Evolutionary conservation across 306 rosid species (phyloP), one percentile per base, ranked within the genome.

Genomic region (Vicia faba): DNA sequence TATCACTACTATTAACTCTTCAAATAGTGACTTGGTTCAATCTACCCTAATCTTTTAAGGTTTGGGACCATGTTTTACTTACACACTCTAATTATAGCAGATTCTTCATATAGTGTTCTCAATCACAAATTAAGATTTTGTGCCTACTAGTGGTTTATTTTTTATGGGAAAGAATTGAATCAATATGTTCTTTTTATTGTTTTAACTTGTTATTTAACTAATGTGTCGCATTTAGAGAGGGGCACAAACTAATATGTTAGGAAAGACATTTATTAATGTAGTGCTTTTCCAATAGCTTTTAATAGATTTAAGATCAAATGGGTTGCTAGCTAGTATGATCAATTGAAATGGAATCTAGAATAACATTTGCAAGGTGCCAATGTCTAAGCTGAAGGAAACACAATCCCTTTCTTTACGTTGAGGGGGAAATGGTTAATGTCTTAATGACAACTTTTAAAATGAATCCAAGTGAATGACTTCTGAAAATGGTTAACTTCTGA

Each of bases 51-150:
- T 69, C 65, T n/a, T 71, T 71, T 67, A 29, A 66, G 76, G 78
- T 75, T 73, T 62, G 87, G 85, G 91, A 74, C 82, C 84, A 75
- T 78, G 10, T 29, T 41, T 26, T 50, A 53, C 79, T 80, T 69
- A 28, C 59, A 57, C 25, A 26, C 69, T 57, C 70, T 78, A 66
- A 78, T 76, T 49, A 18, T 63, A 63, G 16, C 74, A 68, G 36
- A 68, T 69, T 76, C 73, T 68, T 38, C 69, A 55, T 19, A 45
- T 28, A 25, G 18, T 35, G 74, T 51, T 60, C 41, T 51, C 11
- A 44, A 60, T 64, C 62, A 72, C 62, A 50, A 5, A 29, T 65
- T 49, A 6, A 78, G 78, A 78, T 72, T 75, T 61, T 61, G 71
- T 67, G 61, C 73, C 59, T 53, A 23, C 74, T 54, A 61, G 57